Evolutionary conservation across 1,284 basidiomycete genomes (phyloP), one percentile per base, ranked within the genome.

Genomic region (Butyriboletus appendiculatus): DNA sequence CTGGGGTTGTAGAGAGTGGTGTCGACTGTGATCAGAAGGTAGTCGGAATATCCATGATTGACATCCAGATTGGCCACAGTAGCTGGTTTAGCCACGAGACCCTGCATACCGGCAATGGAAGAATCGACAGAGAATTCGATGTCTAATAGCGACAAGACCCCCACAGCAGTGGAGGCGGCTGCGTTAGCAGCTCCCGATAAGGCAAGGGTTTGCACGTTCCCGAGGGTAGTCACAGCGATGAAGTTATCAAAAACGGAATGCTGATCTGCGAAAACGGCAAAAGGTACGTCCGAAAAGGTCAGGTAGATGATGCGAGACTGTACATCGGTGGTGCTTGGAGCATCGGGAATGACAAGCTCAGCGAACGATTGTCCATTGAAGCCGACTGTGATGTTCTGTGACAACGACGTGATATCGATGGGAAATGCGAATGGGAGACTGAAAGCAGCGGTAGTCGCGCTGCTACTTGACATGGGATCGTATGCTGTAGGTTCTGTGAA

Each of bases 361-460:
- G 86, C 89, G 56, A 90, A 84, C 20, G 81, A 73, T 50, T 76
- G 73, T 9, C 80, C 82, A 20, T 81, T 66, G 59, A 78, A 81
- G 26, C 77, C 79, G 41, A 86, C 75, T 0, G 79, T 82, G 58
- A 90, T 81, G 41, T 81, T 84, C 70, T 86, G 84, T 52, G 81
- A 77, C 47, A 89, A 68, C 5, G 82, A 76, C 18, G 76, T 75
- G 57, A 91, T 85, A 63, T 90, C 82, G 48, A 91, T 59, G 0
- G 89, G 86, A 74, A 92, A 90, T 30, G 66, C 76, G 65, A 91
- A 92, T 3, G 89, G 89, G 11, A 91, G 71, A 43, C 76, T 79
- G 74, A 92, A 90, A 3, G 80, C 73, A 0, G 84, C 84, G 20
- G 78, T 78, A 0, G 86, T 84, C 48, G 79, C 76, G 56, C 78